Conservation (phyloP, 176 grass and related monocot species). For the Guadua angustifolia region DNA sequence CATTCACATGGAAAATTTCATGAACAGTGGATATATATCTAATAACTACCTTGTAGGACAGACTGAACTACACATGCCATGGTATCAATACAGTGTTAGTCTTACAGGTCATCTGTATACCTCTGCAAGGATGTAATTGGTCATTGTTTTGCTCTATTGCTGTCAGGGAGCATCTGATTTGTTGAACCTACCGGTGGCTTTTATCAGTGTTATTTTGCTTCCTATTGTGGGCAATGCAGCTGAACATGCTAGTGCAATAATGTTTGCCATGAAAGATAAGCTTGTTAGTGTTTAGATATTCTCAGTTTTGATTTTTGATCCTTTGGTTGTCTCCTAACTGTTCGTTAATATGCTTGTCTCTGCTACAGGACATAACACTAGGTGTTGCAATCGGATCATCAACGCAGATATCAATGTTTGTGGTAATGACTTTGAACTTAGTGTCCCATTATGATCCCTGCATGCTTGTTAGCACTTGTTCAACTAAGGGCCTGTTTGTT, state of each 20-base stretch:
- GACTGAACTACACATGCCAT: slow-evolving; percentile 6
- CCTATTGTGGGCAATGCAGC: slow-evolving; percentile 94
- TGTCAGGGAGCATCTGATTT: slow-evolving; percentile 81
- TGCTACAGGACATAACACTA: slow-evolving; percentile 75
- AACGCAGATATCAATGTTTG: slow-evolving; percentile 92
- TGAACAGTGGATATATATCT: neutral
- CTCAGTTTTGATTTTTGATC: neutral
- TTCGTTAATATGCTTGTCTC: slow-evolving; percentile 27
- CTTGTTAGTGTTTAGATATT: slow-evolving; percentile 55
- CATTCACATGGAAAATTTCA: neutral
- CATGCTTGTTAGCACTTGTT: neutral
- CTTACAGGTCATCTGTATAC: slow-evolving; percentile 39
- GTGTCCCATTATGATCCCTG: slow-evolving; percentile 9
- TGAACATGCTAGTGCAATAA: slow-evolving; percentile 93
- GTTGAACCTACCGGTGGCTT: slow-evolving; percentile 74
- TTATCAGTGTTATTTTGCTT: slow-evolving; percentile 94
- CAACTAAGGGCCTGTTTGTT: no score
- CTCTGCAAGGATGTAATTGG: slow-evolving; percentile 35
- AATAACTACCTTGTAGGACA: slow-evolving; percentile 16
- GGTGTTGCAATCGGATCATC: slow-evolving; percentile 90
- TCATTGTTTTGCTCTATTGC: slow-evolving; percentile 40
- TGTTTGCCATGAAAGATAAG: slow-evolving; percentile 95
- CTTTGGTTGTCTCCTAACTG: neutral
- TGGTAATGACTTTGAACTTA: slow-evolving; percentile 60
- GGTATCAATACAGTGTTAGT: slow-evolving; percentile 8